A percentile compares a stretch with the other conserved stretches of the same genome.
Evolutionary conservation across 164 flowering plant species (phyloP).

Genomic region (Kingdonia uniflora): DNA sequence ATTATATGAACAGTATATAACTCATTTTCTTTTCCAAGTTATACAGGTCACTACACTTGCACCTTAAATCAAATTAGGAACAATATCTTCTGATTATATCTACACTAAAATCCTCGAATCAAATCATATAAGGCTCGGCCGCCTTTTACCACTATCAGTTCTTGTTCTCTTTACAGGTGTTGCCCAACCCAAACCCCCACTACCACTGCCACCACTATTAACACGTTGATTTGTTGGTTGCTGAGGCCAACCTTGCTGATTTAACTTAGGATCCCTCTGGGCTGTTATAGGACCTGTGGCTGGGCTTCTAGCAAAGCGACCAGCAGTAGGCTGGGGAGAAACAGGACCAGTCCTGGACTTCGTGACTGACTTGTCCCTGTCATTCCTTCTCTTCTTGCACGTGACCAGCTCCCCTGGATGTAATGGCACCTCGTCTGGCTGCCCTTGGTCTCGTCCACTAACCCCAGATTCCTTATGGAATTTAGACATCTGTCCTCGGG

Average conservation of each 20-base stretch:
- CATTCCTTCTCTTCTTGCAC: conserved; percentile 95
- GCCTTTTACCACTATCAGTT: conserved; percentile 81
- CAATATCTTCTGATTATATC: conserved; percentile 14
- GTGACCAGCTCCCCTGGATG: conserved; percentile 96
- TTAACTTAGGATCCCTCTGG: conserved; percentile 25
- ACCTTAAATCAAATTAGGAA: conserved; percentile 14
- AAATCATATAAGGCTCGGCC: conserved; percentile 73
- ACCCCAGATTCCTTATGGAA: conserved; percentile 51
- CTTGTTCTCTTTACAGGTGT: conserved; percentile 92
- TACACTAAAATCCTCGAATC: conserved; percentile 12
- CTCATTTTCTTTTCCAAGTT: conserved; percentile 8
- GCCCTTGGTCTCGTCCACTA: conserved; percentile 33
- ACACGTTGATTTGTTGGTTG: conserved; percentile 38
- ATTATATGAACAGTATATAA: conserved; percentile 9
- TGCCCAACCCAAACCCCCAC: conserved; percentile 68
- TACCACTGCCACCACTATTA: conserved; percentile 21
- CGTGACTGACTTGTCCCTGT: conserved; percentile 58
- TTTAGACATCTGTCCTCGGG: conserved; percentile 22
- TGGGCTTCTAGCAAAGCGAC: conserved; percentile 34
- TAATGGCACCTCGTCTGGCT: conserved; percentile 40
- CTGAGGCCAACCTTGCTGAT: conserved; percentile 39
- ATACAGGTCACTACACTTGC: conserved; percentile 11
- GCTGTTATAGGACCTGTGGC: conserved; percentile 12
- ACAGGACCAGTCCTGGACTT: conserved; percentile 54
- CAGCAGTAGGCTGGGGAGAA: conserved; percentile 39